Evolutionary conservation across 768 basidiomycete species (phyloP), one percentile per base, ranked within the genome.

Genomic region (Xanthoconium purpureum): DNA sequence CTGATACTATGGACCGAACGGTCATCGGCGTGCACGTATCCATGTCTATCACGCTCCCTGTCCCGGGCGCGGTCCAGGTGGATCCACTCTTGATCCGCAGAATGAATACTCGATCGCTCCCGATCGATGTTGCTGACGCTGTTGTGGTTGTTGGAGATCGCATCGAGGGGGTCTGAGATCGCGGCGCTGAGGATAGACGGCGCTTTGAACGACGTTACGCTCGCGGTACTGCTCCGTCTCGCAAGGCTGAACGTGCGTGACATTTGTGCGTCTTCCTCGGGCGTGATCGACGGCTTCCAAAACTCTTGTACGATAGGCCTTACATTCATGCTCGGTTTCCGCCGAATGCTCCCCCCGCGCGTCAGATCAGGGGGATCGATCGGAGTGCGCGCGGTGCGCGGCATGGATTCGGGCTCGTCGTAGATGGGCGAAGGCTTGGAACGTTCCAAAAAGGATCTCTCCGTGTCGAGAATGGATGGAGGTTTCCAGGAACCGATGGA

Each of bases 281-380:
- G 73, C 1, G 78, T 73, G 18, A 77, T 73, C 0, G 75, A 65
- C 3, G 82, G 80, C 37, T 74, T 78, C 82, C 82, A 83, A 32
- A 82, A 66, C 55, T 81, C 78, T 14, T 76, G 79, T 1, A 69
- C 66, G 42, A 68, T 61, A 64, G 55, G 76, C 64, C 55, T 72
- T 62, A 48, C 67, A 66, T 13, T 73, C 63, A 62, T 69, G 55
- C 73, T 71, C 13, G 73, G 71, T 45, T 77, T 67, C 35, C 70
- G 67, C 17, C 64, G 66, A 30, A 73, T 66, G 49, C 69, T 64
- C 40, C 63, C 66, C 30, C 47, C 60, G 57, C 67, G 66, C n/a
- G 56, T 52, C 32, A 49, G 60, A 47, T 70, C 63, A 47, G 62
- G 59, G 14, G 55, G 55, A 63, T 66, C 63, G 39, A 56, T 54